Evolutionary conservation across 83 land plant genomes (phyloP), one percentile per base, ranked within the genome.

Genomic region (Picea abies): DNA sequence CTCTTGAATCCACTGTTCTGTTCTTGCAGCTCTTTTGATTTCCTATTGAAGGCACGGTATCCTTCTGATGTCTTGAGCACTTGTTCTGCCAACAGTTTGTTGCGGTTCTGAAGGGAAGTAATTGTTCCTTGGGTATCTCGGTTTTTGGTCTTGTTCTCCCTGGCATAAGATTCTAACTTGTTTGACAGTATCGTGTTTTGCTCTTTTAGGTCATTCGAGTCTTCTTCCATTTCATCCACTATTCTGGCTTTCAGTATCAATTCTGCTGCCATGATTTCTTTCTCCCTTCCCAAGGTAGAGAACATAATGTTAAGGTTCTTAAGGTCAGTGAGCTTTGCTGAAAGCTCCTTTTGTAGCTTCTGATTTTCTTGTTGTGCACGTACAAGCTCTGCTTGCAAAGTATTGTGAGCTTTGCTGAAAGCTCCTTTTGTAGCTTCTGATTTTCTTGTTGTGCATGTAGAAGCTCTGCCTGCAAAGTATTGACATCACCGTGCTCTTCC

Each of bases 201-300:
- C 20, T 77, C 87, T 39, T 84, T 84, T 23, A 87, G 75, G 71
- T 88, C 94, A 78, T 60, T 82, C 70, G 88, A 20, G 32, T 80
- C 87, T 80, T 92, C 94, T 63, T 90, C 89, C 84, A 84, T 60
- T 5, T 78, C 90, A 25, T 25, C 22, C 77, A 87, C 6, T 83
- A 90, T 85, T 1, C 82, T 86, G 10, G 77, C 89, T 78, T 88
- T 90, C 67, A 73, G 81, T 16, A 90, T 83, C 25, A 92, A 90
- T 80, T 92, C 94, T n/a, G 58, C 12, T 32, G 92, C 88, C 83
- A 92, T 90, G 52, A 90, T 84, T 78, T 90, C 88, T 88, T 92
- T 92, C 86, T 92, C 94, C 79, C 84, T 92, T n/a, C 92, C 94
- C 44, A 92, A 64, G 82, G 90, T 85, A 4, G 81, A 82, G 80